Evolutionary conservation across 2,329 filamentous ascomycete genomes (phyloP).

Genomic region (Aspergillus sergii): DNA sequence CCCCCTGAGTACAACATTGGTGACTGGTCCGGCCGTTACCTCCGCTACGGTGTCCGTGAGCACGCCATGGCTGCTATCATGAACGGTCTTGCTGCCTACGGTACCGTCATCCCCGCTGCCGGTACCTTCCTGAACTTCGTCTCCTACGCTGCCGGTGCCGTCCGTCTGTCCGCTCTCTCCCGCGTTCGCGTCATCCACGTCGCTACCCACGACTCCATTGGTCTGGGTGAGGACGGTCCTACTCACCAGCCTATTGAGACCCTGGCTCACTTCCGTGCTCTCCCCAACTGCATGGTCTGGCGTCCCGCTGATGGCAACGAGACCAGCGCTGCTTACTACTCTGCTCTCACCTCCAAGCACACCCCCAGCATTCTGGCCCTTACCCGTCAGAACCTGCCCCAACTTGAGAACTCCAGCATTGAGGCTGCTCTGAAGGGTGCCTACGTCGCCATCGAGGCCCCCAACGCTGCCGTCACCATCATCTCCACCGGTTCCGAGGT

Average conservation of each 20-base stretch:
- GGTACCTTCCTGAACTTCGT: constrained; percentile 99
- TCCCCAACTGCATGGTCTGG: constrained; percentile 99
- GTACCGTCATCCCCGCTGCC: constrained; percentile 87
- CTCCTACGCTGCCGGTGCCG: constrained; percentile 92
- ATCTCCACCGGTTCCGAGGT: constrained; percentile 97
- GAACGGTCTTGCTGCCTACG: constrained; percentile 88
- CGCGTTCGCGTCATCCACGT: constrained; percentile 92
- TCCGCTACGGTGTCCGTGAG: constrained; percentile 56
- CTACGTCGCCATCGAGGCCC: constrained; percentile 83
- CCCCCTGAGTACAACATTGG: constrained; percentile 82
- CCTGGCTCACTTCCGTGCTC: constrained; percentile 94
- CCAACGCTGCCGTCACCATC: constrained; percentile 83
- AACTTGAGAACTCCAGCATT: constrained; percentile 91
- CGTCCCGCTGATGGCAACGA: constrained; percentile 98
- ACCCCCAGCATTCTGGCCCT: constrained; percentile 93
- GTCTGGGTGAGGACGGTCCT: constrained; percentile 96
- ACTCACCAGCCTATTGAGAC: constrained; percentile 99
- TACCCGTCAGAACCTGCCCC: constrained; percentile 96
- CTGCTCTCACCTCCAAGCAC: constrained; percentile 83
- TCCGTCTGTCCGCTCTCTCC: constrained; percentile 90
- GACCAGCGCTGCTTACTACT: constrained; percentile 96
- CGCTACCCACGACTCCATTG: constrained; percentile 98
- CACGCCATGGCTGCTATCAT: constrained; percentile 56
- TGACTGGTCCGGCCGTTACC: constrained; percentile 87
- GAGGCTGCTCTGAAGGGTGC: constrained; percentile 92